A percentile compares a stretch with the other conserved stretches of the same genome.
Evolutionary conservation across 73 alveolate species (phyloP).

Genomic region (Urostyla sp.): DNA sequence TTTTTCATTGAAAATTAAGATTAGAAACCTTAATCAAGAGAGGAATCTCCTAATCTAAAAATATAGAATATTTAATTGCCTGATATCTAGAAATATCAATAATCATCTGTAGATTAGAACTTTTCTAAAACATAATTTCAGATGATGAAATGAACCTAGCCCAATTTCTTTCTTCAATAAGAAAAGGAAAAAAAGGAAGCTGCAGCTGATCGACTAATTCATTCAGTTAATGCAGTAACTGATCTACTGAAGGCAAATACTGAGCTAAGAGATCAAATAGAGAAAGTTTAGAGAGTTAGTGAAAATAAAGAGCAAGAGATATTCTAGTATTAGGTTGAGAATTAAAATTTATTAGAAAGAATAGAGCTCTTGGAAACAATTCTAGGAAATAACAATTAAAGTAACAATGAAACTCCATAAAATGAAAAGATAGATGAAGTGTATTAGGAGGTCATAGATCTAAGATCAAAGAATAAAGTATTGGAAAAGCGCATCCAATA

Average conservation of each 20-base stretch:
- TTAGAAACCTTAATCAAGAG: background rate
- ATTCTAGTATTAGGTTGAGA: constrained; percentile 46
- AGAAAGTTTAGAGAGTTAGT: background rate
- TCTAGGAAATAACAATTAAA: background rate
- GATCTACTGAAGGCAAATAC: constrained; percentile 71
- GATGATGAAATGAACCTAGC: constrained; percentile 5
- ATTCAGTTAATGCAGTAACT: constrained; percentile 68
- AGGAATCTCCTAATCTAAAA: background rate
- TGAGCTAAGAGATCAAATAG: constrained; percentile 61
- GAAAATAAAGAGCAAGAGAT: constrained; percentile 47
- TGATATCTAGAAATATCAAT: background rate
- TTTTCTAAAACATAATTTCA: background rate
- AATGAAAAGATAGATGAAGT: constrained; percentile 31
- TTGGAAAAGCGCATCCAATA: constrained; percentile 52
- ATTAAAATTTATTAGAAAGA: constrained; percentile 64
- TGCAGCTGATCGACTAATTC: constrained; percentile 61
- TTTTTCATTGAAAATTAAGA: background rate
- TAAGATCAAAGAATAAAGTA: constrained; percentile 43
- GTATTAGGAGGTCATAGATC: constrained; percentile 49
- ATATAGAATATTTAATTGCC: background rate
- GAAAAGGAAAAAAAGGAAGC: constrained; percentile 45
- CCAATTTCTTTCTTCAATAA: constrained; percentile 12
- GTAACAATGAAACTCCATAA: background rate
- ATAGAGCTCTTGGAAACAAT: constrained; percentile 65
- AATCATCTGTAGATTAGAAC: background rate